A percentile compares a stretch with the other conserved stretches of the same genome.
Conservation (phyloP, 2,329 filamentous ascomycete species). For the Colletotrichum scovillei region DNA sequence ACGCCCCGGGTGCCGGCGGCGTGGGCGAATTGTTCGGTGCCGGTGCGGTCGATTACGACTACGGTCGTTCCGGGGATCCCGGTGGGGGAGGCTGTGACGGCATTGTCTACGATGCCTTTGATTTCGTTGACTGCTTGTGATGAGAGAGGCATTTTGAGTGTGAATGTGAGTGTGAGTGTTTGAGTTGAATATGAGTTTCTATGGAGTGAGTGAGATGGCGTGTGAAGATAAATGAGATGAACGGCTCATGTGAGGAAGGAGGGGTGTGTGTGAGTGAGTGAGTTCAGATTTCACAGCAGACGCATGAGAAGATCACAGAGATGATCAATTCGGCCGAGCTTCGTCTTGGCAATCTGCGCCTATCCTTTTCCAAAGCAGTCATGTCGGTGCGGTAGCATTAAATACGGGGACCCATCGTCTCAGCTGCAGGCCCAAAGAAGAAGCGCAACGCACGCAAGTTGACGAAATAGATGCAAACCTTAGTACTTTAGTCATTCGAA, state of each 20-base stretch:
- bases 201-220: neutral
- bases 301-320: neutral
- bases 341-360: neutral
- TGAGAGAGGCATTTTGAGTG: conserved; percentile 16
- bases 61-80: conserved; percentile 58
- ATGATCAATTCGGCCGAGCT: neutral
- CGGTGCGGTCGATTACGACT: conserved; percentile 59
- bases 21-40: conserved; percentile 59
- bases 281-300: neutral
- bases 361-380: neutral
- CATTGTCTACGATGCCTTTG: conserved; percentile 47
- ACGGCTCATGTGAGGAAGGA: neutral
- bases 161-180: no score
- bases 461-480: neutral
- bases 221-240: neutral
- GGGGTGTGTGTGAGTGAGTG: neutral
- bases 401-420: neutral
- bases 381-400: neutral
- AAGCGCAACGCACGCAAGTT: neutral
- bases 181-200: no score
- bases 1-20: conserved; percentile 59
- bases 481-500: neutral
- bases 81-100: conserved; percentile 48
- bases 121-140: conserved; percentile 24
- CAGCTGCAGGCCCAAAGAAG: neutral